Evolutionary conservation across 805 yeast species (phyloP).

Genomic region (Candida vaughaniae): DNA sequence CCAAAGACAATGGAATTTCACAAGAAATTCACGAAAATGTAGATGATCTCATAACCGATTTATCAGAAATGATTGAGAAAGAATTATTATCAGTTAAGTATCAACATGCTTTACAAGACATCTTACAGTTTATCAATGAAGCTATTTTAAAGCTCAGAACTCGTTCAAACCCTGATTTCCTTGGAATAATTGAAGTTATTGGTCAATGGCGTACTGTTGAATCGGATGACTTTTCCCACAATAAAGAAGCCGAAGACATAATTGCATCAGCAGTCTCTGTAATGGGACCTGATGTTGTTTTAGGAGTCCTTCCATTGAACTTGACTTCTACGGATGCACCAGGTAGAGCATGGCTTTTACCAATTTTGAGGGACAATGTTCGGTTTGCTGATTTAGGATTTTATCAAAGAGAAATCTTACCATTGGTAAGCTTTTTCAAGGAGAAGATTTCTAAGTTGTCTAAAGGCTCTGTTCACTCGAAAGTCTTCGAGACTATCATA

Average conservation of each 20-base stretch:
- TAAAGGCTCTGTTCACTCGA: constrained; percentile 64
- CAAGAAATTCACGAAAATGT: constrained; percentile 52
- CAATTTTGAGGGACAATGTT: constrained; percentile 83
- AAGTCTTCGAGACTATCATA: constrained; percentile 78
- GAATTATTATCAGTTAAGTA: constrained; percentile 70
- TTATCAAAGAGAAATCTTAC: constrained; percentile 64
- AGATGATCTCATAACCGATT: constrained; percentile 50
- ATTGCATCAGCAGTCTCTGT: constrained; percentile 75
- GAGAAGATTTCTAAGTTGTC: constrained; percentile 44
- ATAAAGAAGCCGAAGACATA: constrained; percentile 76
- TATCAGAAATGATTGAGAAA: constrained; percentile 53
- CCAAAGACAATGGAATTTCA: constrained; percentile 36
- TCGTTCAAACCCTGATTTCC: constrained; percentile 69
- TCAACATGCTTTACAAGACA: constrained; percentile 72
- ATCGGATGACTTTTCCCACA: constrained; percentile 60
- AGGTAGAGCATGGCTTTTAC: constrained; percentile 97
- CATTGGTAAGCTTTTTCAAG: constrained; percentile 58
- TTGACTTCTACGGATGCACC: constrained; percentile 55
- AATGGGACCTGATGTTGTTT: constrained; percentile 84
- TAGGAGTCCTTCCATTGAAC: constrained; percentile 75
- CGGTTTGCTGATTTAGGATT: constrained; percentile 65
- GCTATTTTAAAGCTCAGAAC: constrained; percentile 61
- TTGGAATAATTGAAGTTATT: constrained; percentile 63
- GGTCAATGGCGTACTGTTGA: constrained; percentile 88
- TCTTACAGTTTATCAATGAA: constrained; percentile 65